Evolutionary conservation across 1,139 yeast genomes (phyloP).

Genomic region (Pneumocystis sp.): DNA sequence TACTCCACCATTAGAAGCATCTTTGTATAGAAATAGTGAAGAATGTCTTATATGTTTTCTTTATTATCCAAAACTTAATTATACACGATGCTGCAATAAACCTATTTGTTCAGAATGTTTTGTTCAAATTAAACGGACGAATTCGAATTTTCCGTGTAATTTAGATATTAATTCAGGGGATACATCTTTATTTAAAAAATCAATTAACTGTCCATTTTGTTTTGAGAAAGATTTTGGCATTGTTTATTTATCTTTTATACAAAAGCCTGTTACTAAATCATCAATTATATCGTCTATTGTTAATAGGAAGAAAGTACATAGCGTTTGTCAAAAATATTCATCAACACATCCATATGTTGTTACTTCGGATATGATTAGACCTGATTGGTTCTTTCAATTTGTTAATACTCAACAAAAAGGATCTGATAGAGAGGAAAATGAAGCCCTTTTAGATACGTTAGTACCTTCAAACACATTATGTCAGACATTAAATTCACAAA

Average conservation of each 20-base stretch:
- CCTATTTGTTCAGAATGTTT: slow-evolving; percentile 94
- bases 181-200: slow-evolving; percentile 53
- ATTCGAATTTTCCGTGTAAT: slow-evolving; percentile 69
- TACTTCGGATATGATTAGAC: slow-evolving; percentile 68
- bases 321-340: slow-evolving; percentile 21
- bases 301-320: background rate
- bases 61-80: slow-evolving; percentile 61
- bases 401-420: background rate
- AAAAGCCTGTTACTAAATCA: background rate
- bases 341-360: slow-evolving; percentile 52
- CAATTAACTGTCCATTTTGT: slow-evolving; percentile 88
- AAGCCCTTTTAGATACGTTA: background rate
- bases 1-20: slow-evolving; percentile 22
- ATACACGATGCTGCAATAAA: slow-evolving; percentile 82
- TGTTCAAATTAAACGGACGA: slow-evolving; percentile 82
- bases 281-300: background rate
- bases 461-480: background rate
- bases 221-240: slow-evolving; percentile 79
- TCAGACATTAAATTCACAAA: background rate
- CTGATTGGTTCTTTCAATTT: slow-evolving; percentile 78
- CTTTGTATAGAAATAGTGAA: slow-evolving; percentile 46
- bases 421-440: background rate
- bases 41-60: slow-evolving; percentile 95
- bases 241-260: slow-evolving; percentile 47
- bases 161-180: slow-evolving; percentile 23